Conservation (phyloP, 148 eudicot genomes). For the Agrostemma githago region DNA sequence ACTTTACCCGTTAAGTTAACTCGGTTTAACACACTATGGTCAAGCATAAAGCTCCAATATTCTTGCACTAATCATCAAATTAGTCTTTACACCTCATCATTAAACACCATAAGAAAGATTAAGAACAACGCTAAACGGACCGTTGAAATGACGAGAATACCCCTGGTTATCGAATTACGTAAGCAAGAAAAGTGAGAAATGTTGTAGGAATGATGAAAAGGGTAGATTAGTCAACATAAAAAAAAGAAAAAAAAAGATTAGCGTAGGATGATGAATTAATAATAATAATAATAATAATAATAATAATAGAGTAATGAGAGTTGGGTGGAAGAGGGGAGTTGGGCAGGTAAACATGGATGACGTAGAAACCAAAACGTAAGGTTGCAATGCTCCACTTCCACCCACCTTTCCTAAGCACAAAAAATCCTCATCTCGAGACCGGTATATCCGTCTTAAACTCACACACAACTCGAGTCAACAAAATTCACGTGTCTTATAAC, state of each 20-base stretch:
- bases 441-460: too few species aligned
- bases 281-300: not conserved
- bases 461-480: too few species aligned
- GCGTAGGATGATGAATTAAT: not conserved
- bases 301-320: too few species aligned
- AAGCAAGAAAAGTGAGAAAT: not conserved
- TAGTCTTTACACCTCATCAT: too few species aligned
- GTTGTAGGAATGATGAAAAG: not conserved
- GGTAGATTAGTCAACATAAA: slow-evolving; percentile 8
- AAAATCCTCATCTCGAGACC: too few species aligned
- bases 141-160: not conserved
- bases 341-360: slow-evolving; percentile 13
- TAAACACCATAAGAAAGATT: too few species aligned
- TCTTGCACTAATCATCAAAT: too few species aligned
- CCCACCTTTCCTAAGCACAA: not conserved
- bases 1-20: too few species aligned
- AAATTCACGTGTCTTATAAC: too few species aligned
- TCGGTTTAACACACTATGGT: too few species aligned
- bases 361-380: slow-evolving; percentile 12
- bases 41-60: too few species aligned
- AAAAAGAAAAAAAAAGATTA: not conserved
- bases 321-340: slow-evolving; percentile 2
- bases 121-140: too few species aligned
- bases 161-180: not conserved
- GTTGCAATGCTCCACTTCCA: not conserved